Percentiles rank a stretch among this genome's conserved stretches.
Conservation (phyloP, 2,329 filamentous ascomycete species). For the Metarhizium anisopliae region DNA sequence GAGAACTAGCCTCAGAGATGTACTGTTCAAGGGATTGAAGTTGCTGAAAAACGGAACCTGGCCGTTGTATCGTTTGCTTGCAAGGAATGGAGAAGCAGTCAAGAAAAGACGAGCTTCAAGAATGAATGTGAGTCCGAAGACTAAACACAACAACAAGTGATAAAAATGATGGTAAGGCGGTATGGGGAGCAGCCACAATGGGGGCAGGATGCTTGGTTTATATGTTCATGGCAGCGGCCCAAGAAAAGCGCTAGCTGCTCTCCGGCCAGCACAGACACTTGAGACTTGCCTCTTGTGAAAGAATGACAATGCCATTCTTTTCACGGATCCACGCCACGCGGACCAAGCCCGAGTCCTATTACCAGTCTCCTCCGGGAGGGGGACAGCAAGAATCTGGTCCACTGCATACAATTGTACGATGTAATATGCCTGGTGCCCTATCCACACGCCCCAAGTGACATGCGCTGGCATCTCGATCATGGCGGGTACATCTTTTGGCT, state of each 20-base stretch:
- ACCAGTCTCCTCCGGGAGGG: no score
- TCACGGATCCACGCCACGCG: no score
- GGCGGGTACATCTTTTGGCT: no score
- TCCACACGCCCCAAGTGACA: background rate
- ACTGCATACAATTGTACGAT: no score
- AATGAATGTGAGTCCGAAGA: slow-evolving; percentile 18
- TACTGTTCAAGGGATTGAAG: background rate
- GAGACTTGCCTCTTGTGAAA: no score
- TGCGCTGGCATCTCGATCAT: background rate
- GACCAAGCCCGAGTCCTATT: no score
- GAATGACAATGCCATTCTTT: no score
- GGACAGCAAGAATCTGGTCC: no score
- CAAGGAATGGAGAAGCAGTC: slow-evolving; percentile 4
- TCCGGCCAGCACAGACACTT: no score
- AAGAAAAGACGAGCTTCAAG: slow-evolving; percentile 12
- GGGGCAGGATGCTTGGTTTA: slow-evolving; percentile 4
- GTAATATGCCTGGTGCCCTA: no score
- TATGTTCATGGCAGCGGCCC: background rate
- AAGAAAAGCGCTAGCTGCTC: no score
- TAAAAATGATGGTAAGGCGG: background rate
- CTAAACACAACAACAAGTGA: slow-evolving; percentile 3
- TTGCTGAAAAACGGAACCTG: background rate
- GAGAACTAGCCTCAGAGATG: slow-evolving; percentile 8
- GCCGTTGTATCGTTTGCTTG: background rate
- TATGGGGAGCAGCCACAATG: background rate